Percentiles rank a stretch among this genome's conserved stretches.
phyloP scores from a whole-genome alignment of 108 stramenopile genomes.

The Heterococcus sp. region DNA sequence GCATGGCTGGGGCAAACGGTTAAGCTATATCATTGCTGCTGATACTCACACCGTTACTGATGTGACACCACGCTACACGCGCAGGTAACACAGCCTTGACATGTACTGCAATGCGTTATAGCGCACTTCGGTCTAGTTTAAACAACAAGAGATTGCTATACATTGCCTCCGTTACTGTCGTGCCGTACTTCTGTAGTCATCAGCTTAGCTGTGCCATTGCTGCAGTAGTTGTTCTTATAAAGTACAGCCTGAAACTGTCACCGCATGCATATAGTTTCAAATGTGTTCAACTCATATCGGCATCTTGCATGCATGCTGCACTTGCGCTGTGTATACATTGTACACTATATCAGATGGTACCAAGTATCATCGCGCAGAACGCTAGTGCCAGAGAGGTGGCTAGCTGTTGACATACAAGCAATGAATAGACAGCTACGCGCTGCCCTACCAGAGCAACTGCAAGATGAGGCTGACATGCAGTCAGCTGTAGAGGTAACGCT shows the following conservation, averaged over 20 bases:
- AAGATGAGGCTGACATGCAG: background rate
- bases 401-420: background rate
- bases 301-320: background rate
- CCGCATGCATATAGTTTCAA: too few species aligned
- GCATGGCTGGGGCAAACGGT: conserved; percentile 90
- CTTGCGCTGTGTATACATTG: too few species aligned
- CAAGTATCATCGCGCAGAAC: background rate
- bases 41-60: conserved; percentile 74
- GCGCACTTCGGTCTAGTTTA: too few species aligned
- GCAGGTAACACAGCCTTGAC: too few species aligned
- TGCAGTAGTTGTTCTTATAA: too few species aligned
- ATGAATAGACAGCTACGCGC: background rate
- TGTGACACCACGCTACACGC: conserved; percentile 63
- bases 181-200: too few species aligned
- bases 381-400: background rate
- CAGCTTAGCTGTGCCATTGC: too few species aligned
- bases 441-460: background rate
- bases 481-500: background rate
- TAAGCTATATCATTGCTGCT: conserved; percentile 68
- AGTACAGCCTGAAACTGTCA: too few species aligned
- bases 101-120: too few species aligned
- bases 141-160: too few species aligned
- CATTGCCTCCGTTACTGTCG: too few species aligned
- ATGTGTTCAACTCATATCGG: too few species aligned
- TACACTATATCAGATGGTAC: background rate